Evolutionary conservation across 768 basidiomycete genomes (phyloP), one percentile per base, ranked within the genome.

Genomic region (Suillus fuscotomentosus): DNA sequence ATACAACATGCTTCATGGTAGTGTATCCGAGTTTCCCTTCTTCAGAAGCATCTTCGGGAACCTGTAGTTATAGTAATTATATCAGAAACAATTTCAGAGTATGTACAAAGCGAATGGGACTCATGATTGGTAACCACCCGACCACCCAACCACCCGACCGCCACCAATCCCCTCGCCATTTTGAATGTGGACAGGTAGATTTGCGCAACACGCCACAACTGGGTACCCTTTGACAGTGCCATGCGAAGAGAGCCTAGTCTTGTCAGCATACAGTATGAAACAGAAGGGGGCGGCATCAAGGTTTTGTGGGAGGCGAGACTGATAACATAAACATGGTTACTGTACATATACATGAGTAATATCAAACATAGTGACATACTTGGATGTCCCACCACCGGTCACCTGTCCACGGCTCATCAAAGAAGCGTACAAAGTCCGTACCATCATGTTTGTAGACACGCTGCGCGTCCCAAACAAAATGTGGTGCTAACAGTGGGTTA

Each of bases 331-430:
- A 48, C n/a, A 22, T 22, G 5, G 11, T 48, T 13, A 48, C 2
- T 48, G 20, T 13, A 48, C n/a, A 60, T 39, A 24, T 38, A 60
- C 22, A 13, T 13, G 11, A 11, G 11, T 22, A 24, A 24, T 24
- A 17, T 42, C n/a, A 47, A 36, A 47, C 24, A 13, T 48, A 48
- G 2, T 2, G 2, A 65, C 68, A 34, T 68, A 79, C 80, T 70
- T 82, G 77, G 14, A 75, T 67, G 5, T 78, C 67, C 79, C 79
- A 81, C 54, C 70, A 79, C 7, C 47, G 20, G 31, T 79, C 55
- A 0, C 71, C 80, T 4, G 78, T 78, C 74, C 78, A 79, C 3
- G 79, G 79, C 51, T 82, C 77, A 53, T 75, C 57, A 15, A 73
- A 59, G 53, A 78, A 73, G 0, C 69, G 68, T 17, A 71, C 68